A percentile compares a stretch with the other conserved stretches of the same genome.
Evolutionary conservation across 75 land plant species (phyloP).

Genomic region (Picea glauca): DNA sequence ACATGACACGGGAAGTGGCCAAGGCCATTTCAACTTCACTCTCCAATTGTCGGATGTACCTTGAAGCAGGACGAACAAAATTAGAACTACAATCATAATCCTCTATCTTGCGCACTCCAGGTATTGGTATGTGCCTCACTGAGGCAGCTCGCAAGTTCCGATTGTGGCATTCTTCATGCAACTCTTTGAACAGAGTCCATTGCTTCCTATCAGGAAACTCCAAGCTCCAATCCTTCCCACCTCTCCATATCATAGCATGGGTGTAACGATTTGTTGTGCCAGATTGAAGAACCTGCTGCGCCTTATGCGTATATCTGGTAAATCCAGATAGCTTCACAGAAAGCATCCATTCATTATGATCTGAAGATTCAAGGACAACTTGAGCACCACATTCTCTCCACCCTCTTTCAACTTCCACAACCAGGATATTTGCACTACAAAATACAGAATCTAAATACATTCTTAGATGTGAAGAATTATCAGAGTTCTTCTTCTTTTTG

Average conservation of each 20-base stretch:
- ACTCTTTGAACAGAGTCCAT: constrained; percentile 78
- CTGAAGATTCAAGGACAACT: constrained; percentile 43
- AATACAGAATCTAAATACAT: constrained; percentile 22
- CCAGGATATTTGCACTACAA: constrained; percentile 63
- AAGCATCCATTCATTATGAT: constrained; percentile 59
- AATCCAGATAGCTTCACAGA: constrained; percentile 40
- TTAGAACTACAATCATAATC: constrained; percentile 45
- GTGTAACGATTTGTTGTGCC: constrained; percentile 59
- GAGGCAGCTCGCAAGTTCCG: constrained; percentile 59
- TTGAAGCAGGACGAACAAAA: constrained; percentile 46
- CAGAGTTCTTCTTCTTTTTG: constrained; percentile 17
- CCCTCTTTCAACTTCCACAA: constrained; percentile 42
- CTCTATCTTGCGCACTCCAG: constrained; percentile 73
- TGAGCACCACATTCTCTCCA: constrained; percentile 66
- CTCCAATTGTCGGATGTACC: constrained; percentile 51
- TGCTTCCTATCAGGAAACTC: constrained; percentile 86
- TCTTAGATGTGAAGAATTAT: constrained; percentile 17
- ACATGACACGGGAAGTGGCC: constrained; percentile 58
- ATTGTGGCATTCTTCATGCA: constrained; percentile 80
- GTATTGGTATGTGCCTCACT: constrained; percentile 82
- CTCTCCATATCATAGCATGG: constrained; percentile 94
- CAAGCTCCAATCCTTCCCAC: constrained; percentile 87
- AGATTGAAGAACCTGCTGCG: constrained; percentile 56
- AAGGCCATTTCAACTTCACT: constrained; percentile 89
- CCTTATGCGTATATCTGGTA: constrained; percentile 48